phyloP scores from a whole-genome alignment of 2,329 filamentous ascomycete genomes.

The Pseudopithomyces chartarum region DNA sequence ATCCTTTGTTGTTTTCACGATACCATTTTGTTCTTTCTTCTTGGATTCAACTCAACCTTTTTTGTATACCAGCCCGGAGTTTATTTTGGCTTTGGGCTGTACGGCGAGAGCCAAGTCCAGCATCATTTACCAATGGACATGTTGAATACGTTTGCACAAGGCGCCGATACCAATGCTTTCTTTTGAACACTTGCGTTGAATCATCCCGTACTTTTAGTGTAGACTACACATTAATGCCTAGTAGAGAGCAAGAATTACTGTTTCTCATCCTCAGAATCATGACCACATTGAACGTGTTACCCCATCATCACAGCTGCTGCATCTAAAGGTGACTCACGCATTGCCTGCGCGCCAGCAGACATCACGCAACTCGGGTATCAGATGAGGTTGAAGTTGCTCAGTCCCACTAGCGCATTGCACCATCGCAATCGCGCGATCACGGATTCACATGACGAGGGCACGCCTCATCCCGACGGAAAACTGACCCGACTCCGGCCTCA shows the following conservation, averaged over 20 bases:
- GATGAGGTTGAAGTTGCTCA: not conserved
- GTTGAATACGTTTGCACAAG: not conserved
- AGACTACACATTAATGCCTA: not conserved
- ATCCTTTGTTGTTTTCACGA: slow-evolving; percentile 5
- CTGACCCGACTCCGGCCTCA: not conserved
- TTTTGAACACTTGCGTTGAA: not conserved
- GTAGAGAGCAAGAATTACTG: not conserved
- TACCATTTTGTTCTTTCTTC: not conserved
- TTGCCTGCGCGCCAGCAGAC: not conserved
- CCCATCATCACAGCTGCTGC: not conserved
- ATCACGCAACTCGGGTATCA: not conserved
- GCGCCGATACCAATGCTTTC: not conserved
- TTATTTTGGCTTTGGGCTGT: not conserved
- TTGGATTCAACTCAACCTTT: not conserved
- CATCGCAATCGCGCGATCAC: not conserved
- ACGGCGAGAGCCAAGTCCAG: not conserved
- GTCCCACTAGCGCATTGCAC: not conserved
- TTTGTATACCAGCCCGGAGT: slow-evolving; percentile 3
- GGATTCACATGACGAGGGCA: not conserved
- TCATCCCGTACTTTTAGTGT: not conserved
- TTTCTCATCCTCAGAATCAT: not conserved
- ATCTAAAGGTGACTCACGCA: not conserved
- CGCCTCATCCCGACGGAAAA: not conserved
- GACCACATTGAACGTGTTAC: not conserved
- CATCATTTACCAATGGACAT: not conserved